Evolutionary conservation across 495 filamentous ascomycete species (phyloP).

Genomic region (Aspergillus sclerotioniger): DNA sequence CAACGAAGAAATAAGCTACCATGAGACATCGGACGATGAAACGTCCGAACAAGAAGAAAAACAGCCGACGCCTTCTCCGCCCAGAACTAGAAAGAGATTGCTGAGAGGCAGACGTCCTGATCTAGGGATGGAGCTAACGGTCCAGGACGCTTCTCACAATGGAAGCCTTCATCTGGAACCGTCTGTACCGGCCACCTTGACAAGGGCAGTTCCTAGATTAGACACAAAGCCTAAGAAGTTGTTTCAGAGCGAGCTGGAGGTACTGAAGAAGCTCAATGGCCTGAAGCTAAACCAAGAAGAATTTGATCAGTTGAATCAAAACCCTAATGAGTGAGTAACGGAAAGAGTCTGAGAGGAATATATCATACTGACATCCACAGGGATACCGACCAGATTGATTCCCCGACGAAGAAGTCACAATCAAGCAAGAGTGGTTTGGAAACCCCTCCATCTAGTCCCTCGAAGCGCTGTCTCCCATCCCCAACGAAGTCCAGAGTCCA

Average conservation of each 20-base stretch:
- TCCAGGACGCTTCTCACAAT: slow-evolving; percentile 16
- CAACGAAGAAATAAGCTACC: slow-evolving; percentile 42
- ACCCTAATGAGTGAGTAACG: not conserved
- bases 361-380: not conserved
- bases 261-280: slow-evolving; percentile 24
- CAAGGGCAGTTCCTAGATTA: slow-evolving; percentile 15
- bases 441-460: slow-evolving; percentile 48
- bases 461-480: slow-evolving; percentile 44
- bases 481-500: slow-evolving; percentile 48
- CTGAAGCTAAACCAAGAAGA: slow-evolving; percentile 30
- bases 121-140: slow-evolving; percentile 18
- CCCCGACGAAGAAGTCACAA: slow-evolving; percentile 20
- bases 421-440: slow-evolving; percentile 18
- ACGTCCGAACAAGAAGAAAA: slow-evolving; percentile 28
- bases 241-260: slow-evolving; percentile 27
- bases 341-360: not conserved
- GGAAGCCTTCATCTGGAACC: slow-evolving; percentile 22
- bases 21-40: slow-evolving; percentile 37
- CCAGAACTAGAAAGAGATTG: slow-evolving; percentile 31
- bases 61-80: slow-evolving; percentile 24
- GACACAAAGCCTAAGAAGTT: slow-evolving; percentile 17
- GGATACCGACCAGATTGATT: slow-evolving; percentile 11
- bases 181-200: slow-evolving; percentile 20
- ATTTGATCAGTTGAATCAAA: slow-evolving; percentile 18
- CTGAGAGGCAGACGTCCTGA: slow-evolving; percentile 36